Percentiles rank a stretch among this genome's conserved stretches.
These are phyloP conservation scores for Jaltomata sinuosa DNA, from an alignment of 257 asterid species.

Conservation along the genomic window DNA sequence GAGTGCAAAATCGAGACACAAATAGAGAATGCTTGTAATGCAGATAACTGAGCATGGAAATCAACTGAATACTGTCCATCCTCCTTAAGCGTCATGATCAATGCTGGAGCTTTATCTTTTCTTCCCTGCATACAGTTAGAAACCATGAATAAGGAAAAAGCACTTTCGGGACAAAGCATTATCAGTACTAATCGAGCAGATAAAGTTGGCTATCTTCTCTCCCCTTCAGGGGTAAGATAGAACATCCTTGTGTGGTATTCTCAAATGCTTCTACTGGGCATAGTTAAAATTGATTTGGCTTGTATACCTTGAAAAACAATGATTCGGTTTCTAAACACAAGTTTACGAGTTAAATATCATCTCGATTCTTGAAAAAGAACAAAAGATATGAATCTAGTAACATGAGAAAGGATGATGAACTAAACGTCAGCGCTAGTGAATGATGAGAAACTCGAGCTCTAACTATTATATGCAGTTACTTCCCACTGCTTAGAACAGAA, in stretches of 20 bases:
- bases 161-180: neutral
- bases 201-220: neutral
- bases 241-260: neutral
- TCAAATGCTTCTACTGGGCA: neutral
- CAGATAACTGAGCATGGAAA: conserved; percentile 80
- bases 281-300: neutral
- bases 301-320: neutral
- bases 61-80: conserved; percentile 69
- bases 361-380: neutral
- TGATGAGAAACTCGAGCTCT: neutral
- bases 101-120: conserved; percentile 47
- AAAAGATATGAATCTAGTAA: neutral
- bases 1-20: conserved; percentile 67
- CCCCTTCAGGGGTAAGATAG: neutral
- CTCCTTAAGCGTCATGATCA: conserved; percentile 37
- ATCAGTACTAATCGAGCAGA: neutral
- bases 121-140: conserved; percentile 47
- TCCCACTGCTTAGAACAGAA: neutral
- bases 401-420: neutral
- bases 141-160: neutral
- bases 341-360: neutral
- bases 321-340: neutral
- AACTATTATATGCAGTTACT: neutral
- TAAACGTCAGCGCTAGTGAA: neutral
- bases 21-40: conserved; percentile 85